These are phyloP conservation scores for Phanerochaete sordida DNA, from an alignment of 768 basidiomycete species.

Conservation along the genomic window DNA sequence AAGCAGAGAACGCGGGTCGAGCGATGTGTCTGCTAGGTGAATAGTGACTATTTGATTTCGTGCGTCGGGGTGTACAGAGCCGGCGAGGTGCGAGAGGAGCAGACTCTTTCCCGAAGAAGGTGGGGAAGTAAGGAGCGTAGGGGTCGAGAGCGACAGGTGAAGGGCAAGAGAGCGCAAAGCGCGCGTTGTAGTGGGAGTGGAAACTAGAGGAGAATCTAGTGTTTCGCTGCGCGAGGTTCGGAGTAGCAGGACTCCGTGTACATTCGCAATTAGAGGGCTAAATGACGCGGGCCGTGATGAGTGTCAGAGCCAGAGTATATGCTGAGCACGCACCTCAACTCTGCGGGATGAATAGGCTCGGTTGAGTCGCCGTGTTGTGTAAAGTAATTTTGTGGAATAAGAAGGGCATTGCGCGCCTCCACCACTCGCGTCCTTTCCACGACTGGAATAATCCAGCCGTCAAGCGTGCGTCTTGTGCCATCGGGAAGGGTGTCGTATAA, in stretches of 20 bases:
- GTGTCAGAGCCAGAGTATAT: neutral
- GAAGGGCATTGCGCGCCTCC: slow-evolving; percentile 44
- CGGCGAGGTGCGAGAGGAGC: slow-evolving; percentile 73
- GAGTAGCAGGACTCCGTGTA: slow-evolving; percentile 67
- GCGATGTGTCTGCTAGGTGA: slow-evolving; percentile 91
- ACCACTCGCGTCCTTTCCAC: slow-evolving; percentile 62
- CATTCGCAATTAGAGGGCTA: slow-evolving; percentile 55
- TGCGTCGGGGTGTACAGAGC: slow-evolving; percentile 52
- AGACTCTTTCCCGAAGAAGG: slow-evolving; percentile 89
- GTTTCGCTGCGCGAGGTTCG: slow-evolving; percentile 35
- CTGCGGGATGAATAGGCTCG: slow-evolving; percentile 36
- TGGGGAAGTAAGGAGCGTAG: slow-evolving; percentile 79
- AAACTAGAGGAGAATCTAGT: slow-evolving; percentile 44
- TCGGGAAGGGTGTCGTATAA: slow-evolving; percentile 48
- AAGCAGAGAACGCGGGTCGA: slow-evolving; percentile 89
- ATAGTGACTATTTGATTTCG: slow-evolving; percentile 77
- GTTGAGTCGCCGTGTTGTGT: slow-evolving; percentile 32
- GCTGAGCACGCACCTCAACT: slow-evolving; percentile 49
- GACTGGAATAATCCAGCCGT: slow-evolving; percentile 82
- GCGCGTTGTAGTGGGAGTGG: slow-evolving; percentile 56
- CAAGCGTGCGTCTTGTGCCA: slow-evolving; percentile 43
- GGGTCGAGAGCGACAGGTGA: slow-evolving; percentile 63
- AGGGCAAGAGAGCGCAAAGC: slow-evolving; percentile 63
- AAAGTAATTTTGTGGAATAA: slow-evolving; percentile 44
- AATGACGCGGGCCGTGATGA: neutral